phyloP scores from a whole-genome alignment of 441 rosid genomes.

The Viola pubescens region DNA sequence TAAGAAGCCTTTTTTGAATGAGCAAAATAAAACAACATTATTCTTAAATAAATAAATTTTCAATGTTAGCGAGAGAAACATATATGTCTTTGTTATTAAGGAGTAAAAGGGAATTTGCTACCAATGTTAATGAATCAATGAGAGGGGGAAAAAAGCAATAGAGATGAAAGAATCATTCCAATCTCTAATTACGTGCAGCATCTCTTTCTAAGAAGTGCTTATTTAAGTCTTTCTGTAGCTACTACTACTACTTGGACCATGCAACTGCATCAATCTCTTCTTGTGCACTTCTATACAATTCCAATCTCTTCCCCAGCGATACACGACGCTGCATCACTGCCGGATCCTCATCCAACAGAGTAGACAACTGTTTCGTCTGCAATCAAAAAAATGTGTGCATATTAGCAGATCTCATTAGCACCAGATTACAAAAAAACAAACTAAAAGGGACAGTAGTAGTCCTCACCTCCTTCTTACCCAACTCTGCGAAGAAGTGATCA shows the following conservation, averaged over 20 bases:
- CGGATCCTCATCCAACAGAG: conserved; percentile 65
- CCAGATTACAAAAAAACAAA: not conserved
- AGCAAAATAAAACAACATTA: too few species aligned
- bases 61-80: too few species aligned
- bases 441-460: not conserved
- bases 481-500: conserved; percentile 68
- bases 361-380: conserved; percentile 46
- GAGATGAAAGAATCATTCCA: too few species aligned
- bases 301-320: conserved; percentile 62
- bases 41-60: too few species aligned
- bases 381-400: not conserved
- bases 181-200: too few species aligned
- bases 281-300: conserved; percentile 71
- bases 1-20: too few species aligned
- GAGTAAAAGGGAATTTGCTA: too few species aligned
- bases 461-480: conserved; percentile 71
- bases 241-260: conserved; percentile 52
- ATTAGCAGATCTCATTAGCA: not conserved
- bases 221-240: too few species aligned
- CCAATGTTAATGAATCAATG: too few species aligned
- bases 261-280: conserved; percentile 73
- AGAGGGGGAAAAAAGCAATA: too few species aligned
- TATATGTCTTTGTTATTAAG: too few species aligned
- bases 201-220: too few species aligned
- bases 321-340: conserved; percentile 63